A percentile compares a stretch with the other conserved stretches of the same genome.
Conservation (phyloP, 208 protist species). For the Trichomonas vaginalis region DNA sequence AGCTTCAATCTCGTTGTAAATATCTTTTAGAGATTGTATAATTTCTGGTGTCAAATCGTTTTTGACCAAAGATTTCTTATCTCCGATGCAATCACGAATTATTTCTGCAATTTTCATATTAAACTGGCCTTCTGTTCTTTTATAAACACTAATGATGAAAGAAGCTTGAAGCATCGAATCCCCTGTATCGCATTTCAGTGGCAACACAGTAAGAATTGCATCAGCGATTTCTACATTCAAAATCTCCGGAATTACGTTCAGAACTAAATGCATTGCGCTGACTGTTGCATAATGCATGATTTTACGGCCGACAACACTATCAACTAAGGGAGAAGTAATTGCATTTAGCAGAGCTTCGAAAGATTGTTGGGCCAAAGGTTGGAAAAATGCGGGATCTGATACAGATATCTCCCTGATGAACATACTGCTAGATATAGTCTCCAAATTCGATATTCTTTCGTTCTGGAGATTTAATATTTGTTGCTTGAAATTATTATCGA, state of each 20-base stretch:
- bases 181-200: background rate
- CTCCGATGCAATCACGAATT: background rate
- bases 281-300: background rate
- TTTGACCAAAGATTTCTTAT: background rate
- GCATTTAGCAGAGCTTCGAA: background rate
- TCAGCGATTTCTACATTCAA: background rate
- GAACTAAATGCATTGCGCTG: background rate
- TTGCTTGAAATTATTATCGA: background rate
- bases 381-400: background rate
- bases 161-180: background rate
- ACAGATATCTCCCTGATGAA: background rate
- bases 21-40: background rate
- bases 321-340: background rate
- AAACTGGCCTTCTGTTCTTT: background rate
- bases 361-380: background rate
- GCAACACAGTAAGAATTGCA: background rate
- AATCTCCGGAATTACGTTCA: background rate
- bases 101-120: background rate
- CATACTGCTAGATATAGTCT: background rate
- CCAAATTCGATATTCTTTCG: background rate
- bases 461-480: background rate
- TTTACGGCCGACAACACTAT: background rate
- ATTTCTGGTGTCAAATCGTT: background rate
- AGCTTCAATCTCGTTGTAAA: background rate
- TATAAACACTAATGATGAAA: background rate